These are phyloP conservation scores for Cenococcum geophilum DNA, from an alignment of 495 filamentous ascomycete genomes.

Conservation along the genomic window DNA sequence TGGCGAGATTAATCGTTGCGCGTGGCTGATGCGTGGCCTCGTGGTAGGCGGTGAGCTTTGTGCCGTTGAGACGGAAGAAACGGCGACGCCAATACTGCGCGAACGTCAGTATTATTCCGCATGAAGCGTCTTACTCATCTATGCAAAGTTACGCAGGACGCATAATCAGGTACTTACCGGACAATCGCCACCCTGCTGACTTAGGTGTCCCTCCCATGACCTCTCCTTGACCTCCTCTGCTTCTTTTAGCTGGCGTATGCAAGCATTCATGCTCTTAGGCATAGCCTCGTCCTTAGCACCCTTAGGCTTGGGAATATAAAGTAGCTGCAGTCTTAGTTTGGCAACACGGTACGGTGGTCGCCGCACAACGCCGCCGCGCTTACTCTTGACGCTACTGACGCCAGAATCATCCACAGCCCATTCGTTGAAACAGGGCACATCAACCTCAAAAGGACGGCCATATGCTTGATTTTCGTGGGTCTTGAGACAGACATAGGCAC, in stretches of 20 bases:
- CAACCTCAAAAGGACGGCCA: conserved; percentile 77
- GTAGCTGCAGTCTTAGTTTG: conserved; percentile 83
- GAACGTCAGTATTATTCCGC: conserved; percentile 31
- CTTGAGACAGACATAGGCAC: conserved; percentile 86
- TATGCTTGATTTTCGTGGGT: conserved; percentile 83
- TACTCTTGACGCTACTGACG: conserved; percentile 78
- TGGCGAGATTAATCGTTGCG: conserved; percentile 92
- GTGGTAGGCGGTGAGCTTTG: conserved; percentile 91
- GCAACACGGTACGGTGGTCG: conserved; percentile 90
- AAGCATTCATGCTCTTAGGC: conserved; percentile 96
- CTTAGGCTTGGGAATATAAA: conserved; percentile 90
- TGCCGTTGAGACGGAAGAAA: conserved; percentile 89
- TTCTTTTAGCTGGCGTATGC: conserved; percentile 84
- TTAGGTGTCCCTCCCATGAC: conserved; percentile 80
- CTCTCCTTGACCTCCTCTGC: conserved; percentile 67
- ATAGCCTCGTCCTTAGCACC: conserved; percentile 88
- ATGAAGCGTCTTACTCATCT: not conserved
- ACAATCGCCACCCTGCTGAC: conserved; percentile 96
- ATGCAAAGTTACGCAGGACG: not conserved
- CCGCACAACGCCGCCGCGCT: conserved; percentile 58
- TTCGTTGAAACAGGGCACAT: conserved; percentile 93
- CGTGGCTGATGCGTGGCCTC: conserved; percentile 91
- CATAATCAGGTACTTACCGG: conserved; percentile 60
- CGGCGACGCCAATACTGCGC: conserved; percentile 89
- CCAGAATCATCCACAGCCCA: conserved; percentile 82